Evolutionary conservation across 2,329 filamentous ascomycete species (phyloP).

Genomic region (Alternaria angustiovoidea): DNA sequence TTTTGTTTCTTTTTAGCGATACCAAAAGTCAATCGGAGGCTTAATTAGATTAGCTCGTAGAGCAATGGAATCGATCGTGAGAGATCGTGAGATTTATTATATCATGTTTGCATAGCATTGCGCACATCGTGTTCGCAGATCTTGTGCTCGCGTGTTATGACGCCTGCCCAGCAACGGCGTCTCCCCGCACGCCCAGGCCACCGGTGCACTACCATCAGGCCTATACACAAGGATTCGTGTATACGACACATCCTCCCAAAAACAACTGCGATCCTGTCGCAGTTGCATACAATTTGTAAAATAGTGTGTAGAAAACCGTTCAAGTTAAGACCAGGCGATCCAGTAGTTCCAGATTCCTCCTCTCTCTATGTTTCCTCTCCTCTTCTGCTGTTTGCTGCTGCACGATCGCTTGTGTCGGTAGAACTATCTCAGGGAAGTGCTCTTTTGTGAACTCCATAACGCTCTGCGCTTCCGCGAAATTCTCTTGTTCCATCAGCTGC

Average conservation of each 20-base stretch:
- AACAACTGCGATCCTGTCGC: constrained; percentile 1
- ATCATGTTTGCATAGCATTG: neutral
- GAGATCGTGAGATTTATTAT: neutral
- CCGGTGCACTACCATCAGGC: constrained; percentile 13
- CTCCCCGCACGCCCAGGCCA: constrained; percentile 9
- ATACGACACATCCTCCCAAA: neutral
- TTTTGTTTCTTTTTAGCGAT: constrained; percentile 30
- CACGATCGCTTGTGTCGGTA: constrained; percentile 19
- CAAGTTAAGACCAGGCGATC: constrained; percentile 34
- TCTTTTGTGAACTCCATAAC: constrained; percentile 42
- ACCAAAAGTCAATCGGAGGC: constrained; percentile 29
- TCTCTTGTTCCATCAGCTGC: constrained; percentile 39
- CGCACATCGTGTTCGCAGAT: neutral
- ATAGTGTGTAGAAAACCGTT: neutral
- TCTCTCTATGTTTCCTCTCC: constrained; percentile 20
- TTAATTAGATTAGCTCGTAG: constrained; percentile 23
- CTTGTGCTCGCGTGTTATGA: neutral
- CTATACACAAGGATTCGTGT: neutral
- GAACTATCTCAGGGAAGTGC: constrained; percentile 43
- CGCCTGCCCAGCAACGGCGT: neutral
- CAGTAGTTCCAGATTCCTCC: constrained; percentile 36
- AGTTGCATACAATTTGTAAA: neutral
- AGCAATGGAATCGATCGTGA: constrained; percentile 7
- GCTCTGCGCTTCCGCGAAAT: constrained; percentile 37
- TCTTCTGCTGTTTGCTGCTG: constrained; percentile 2